Base-by-base conservation (phyloP, 2,329 filamentous ascomycete species). In the Pseudopithomyces maydicus region DNA sequence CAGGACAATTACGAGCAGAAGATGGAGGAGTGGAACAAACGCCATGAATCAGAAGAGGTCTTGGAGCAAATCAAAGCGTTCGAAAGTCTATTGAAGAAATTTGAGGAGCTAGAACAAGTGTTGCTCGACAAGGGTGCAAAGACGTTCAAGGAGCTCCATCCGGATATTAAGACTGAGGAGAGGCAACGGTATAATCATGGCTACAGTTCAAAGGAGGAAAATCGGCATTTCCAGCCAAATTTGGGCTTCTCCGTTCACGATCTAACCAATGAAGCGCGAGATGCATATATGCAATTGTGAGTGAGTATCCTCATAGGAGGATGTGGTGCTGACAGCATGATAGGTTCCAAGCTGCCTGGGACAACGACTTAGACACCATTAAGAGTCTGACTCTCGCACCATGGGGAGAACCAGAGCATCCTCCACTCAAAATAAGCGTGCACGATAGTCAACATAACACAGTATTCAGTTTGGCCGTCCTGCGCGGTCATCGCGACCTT, bases 281-380 rank as follows among this genome's bases (percentile, higher is more conserved):
- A 80, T 33, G 87, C 82, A 0, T 94, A 92, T 59, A 59, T 89
- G 6, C 77, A 84, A 59, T 74, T 94, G 78, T 88, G 76, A 81
- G 84, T 79, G 2, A 12, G 1, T 44, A 14, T 52, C 17, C 6
- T 26, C n/a, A 36, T 4, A 12, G 19, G 6, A 10, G 7, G 15
- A 12, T 11, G 17, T 3, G 15, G 8, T 48, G 15, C 49, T 65
- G 43, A 62, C 45, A 32, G 19, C 7, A 76, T 2, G 6, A 75
- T 33, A 86, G 84, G 7, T 90, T 90, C 70, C 86, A 94, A 68
- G 90, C 90, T 35, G 86, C 86, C 4, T 95, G 90, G 90, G 66
- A 66, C 4, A 89, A 88, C n/a, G 85, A 95, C 63, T 62, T 89
- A 1, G 79, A 85, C 1, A 85, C 79, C 2, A 85, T 94, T 73